phyloP scores from a whole-genome alignment of 148 eudicot species.

The Beta vulgaris region DNA sequence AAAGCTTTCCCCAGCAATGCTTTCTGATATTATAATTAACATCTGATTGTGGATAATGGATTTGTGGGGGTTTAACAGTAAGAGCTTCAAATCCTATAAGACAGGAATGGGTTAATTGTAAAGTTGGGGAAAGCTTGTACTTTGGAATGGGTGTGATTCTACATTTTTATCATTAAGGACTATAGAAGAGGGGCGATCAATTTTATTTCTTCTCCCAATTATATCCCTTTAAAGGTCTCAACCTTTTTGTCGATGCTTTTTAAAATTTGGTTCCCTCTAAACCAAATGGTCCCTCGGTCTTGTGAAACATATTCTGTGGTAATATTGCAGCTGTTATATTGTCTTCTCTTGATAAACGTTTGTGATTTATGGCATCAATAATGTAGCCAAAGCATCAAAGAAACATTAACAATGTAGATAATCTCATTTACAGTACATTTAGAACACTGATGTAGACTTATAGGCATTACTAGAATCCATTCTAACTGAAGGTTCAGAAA shows the following conservation, averaged over 20 bases:
- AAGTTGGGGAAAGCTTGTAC: background rate
- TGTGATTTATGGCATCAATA: background rate
- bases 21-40: background rate
- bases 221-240: background rate
- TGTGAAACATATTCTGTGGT: background rate
- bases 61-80: background rate
- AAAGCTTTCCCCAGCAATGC: background rate
- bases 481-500: background rate
- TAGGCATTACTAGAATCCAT: background rate
- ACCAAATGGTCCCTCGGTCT: background rate
- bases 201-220: background rate
- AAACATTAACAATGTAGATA: background rate
- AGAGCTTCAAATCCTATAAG: background rate
- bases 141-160: background rate
- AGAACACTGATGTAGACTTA: background rate
- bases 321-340: background rate
- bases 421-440: background rate
- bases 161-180: background rate
- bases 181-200: background rate
- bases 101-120: background rate
- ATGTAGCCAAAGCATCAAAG: conserved; percentile 2
- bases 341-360: background rate
- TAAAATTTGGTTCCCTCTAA: background rate
- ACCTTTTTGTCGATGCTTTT: background rate
- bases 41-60: background rate